A percentile compares a stretch with the other conserved stretches of the same genome.
Conservation (phyloP, 495 filamentous ascomycete species). For the Penicillium alfredii region DNA sequence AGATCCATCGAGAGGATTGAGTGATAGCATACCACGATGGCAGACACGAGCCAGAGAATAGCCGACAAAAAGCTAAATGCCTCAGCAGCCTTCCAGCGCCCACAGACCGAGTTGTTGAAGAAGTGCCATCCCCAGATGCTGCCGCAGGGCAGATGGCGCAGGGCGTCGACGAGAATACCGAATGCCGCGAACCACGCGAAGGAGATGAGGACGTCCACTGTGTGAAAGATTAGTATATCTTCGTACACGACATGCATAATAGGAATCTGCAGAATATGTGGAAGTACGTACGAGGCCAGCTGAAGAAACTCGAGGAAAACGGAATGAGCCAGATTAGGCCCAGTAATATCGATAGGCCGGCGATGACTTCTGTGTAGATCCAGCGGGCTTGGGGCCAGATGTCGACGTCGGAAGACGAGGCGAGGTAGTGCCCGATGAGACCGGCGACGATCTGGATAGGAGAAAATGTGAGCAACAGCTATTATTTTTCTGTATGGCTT, state of each 20-base stretch:
- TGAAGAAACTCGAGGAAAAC: slow-evolving; percentile 40
- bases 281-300: slow-evolving; percentile 35
- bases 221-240: too few relatives aligned
- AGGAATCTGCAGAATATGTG: neutral
- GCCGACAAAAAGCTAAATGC: slow-evolving; percentile 65
- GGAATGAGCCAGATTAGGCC: slow-evolving; percentile 52
- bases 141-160: slow-evolving; percentile 47
- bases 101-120: slow-evolving; percentile 37
- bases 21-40: slow-evolving; percentile 44
- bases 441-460: slow-evolving; percentile 47
- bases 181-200: slow-evolving; percentile 61
- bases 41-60: slow-evolving; percentile 58
- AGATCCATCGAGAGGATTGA: neutral
- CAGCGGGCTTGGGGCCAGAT: slow-evolving; percentile 43
- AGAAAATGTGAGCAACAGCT: neutral
- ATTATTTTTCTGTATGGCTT: neutral
- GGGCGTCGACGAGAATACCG: slow-evolving; percentile 54
- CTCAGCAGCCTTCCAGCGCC: slow-evolving; percentile 59
- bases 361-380: slow-evolving; percentile 58
- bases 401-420: slow-evolving; percentile 23
- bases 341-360: slow-evolving; percentile 47
- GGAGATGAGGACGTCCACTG: slow-evolving; percentile 53
- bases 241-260: too few relatives aligned
- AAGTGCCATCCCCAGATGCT: slow-evolving; percentile 48
- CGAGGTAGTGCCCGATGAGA: slow-evolving; percentile 50